These are phyloP conservation scores for Magnusiomyces suaveolens DNA, from an alignment of 1,139 yeast genomes.

Conservation along the genomic window DNA sequence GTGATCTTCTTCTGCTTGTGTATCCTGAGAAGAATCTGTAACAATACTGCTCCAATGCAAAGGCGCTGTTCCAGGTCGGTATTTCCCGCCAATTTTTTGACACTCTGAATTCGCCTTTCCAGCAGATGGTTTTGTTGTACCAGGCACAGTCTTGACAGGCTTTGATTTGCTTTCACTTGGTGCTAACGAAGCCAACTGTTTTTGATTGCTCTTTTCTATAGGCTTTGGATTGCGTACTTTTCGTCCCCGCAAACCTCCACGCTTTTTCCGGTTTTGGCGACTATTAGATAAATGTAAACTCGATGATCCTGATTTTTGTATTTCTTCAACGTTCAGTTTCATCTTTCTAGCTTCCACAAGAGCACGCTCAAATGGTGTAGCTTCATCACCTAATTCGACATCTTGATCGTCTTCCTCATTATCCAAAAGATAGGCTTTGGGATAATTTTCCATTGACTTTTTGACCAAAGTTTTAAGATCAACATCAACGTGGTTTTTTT, in stretches of 20 bases:
- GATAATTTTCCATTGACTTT: slow-evolving; percentile 25
- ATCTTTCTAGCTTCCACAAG: slow-evolving; percentile 25
- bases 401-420: slow-evolving; percentile 27
- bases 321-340: slow-evolving; percentile 24
- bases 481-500: slow-evolving; percentile 14
- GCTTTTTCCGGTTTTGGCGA: slow-evolving; percentile 5
- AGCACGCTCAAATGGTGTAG: slow-evolving; percentile 22
- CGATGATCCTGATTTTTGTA: slow-evolving; percentile 17
- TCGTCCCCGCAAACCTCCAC: slow-evolving; percentile 9
- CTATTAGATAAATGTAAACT: neutral
- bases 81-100: slow-evolving; percentile 12
- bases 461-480: slow-evolving; percentile 24
- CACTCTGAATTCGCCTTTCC: neutral
- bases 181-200: neutral
- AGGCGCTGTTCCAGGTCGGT: slow-evolving; percentile 14
- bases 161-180: neutral
- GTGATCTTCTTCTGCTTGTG: neutral
- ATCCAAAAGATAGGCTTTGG: slow-evolving; percentile 28
- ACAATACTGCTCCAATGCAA: slow-evolving; percentile 9
- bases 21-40: neutral
- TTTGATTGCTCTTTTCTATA: neutral
- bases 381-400: slow-evolving; percentile 17
- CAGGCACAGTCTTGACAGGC: neutral
- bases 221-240: neutral
- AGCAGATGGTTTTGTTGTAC: neutral